A percentile compares a stretch with the other conserved stretches of the same genome.
Conservation (phyloP, 805 yeast species). For the Schizosaccharomyces osmophilus region DNA sequence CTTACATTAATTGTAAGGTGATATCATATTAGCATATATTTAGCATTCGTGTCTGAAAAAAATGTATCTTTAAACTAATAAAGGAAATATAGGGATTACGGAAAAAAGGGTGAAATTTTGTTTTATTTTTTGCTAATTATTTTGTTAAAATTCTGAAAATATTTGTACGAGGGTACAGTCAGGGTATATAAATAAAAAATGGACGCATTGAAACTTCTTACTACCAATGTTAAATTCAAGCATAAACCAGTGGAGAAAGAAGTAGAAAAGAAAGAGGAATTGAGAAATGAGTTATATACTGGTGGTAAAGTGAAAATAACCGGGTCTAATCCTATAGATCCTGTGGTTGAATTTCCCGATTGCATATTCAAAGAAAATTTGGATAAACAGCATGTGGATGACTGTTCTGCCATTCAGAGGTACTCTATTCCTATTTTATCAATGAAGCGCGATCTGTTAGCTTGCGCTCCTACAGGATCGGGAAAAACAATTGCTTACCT, state of each 20-base stretch:
- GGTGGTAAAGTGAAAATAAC: constrained; percentile 41
- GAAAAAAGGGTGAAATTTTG: no score
- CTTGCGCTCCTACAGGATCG: constrained; percentile 96
- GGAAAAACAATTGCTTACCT: constrained; percentile 87
- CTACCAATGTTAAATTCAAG: constrained; percentile 8
- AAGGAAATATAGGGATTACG: no score
- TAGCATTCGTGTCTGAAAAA: no score
- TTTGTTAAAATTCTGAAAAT: no score
- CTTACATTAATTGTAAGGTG: no score
- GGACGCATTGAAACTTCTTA: constrained; percentile 11
- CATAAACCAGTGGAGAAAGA: constrained; percentile 14
- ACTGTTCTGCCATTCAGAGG: constrained; percentile 82
- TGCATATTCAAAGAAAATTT: constrained; percentile 33
- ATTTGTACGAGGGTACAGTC: neutral
- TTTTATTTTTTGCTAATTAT: no score
- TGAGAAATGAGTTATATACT: constrained; percentile 31
- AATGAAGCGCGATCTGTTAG: constrained; percentile 50
- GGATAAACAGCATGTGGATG: constrained; percentile 42
- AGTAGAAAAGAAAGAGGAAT: constrained; percentile 17
- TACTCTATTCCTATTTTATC: constrained; percentile 64
- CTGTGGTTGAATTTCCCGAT: constrained; percentile 75
- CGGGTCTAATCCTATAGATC: constrained; percentile 74
- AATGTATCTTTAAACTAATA: no score
- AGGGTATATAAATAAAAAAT: constrained; percentile 9
- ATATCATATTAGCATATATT: no score